Base-by-base conservation (phyloP, 1,139 yeast genomes). In the Lodderomyces jiufengensis region DNA sequence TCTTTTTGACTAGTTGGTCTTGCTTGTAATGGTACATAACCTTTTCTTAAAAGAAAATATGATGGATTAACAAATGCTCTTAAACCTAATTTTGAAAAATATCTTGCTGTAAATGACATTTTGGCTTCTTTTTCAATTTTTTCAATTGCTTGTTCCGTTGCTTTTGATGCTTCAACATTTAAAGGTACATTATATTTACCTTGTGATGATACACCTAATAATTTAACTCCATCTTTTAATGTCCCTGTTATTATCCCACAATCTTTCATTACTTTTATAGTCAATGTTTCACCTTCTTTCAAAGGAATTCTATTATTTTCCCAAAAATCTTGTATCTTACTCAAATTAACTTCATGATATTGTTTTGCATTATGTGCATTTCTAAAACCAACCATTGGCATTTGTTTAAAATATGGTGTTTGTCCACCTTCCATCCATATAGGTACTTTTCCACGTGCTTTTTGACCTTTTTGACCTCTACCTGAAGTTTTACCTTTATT, bases 371-470 rank as follows among this genome's bases (percentile, higher is more conserved):
- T 70, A 48, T 73, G 74, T 10, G 72, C 71, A 49, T 83, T 73
- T 50, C 78, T 76, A 69, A 90, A 88, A 9, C 98, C 98, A 42
- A 83, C 72, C 57, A 92, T 90, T 36, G 97, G 97, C 60, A 88
- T 87, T 43, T 88, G 66, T 59, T 84, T 84, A 55, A 80, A 84
- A 51, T 82, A 82, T 16, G 97, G 97, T 1, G 98, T 92, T 59
- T 92, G 99, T 55, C 98, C 98, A 76, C 99, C 99, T 69, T 92
- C 98, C 58, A 90, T 86, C 92, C 95, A 87, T 44, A 84, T 78
- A 41, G 90, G 92, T 15, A 90, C 94, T 36, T 81, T 78, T 25
- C 92, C 86, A 63, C 97, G 78, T 10, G 97, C 97, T 65, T 90
- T 90, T 60, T 92, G 98, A 78, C 99, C 99, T 65, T 47, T 94